Percentiles rank a stretch among this genome's conserved stretches.
Conservation (phyloP, 805 yeast species). For the Wickerhamiella dianesei region DNA sequence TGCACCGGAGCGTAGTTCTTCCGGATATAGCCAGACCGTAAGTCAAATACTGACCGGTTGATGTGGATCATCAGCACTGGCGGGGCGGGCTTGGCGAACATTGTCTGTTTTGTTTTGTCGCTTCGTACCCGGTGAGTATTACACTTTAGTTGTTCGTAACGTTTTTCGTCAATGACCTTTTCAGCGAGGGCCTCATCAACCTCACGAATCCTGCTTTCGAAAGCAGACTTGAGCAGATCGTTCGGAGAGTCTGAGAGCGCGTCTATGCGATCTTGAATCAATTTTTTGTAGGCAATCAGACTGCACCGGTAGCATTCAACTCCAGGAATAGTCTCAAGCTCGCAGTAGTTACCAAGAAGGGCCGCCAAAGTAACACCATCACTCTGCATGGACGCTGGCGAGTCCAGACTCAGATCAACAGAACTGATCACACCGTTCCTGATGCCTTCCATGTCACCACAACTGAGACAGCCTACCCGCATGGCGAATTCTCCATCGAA, state of each 20-base stretch:
- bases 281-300: conserved; percentile 28
- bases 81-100: conserved; percentile 65
- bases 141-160: conserved; percentile 58
- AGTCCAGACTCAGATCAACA: conserved; percentile 23
- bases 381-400: conserved; percentile 1
- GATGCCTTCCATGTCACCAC: conserved; percentile 92
- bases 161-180: conserved; percentile 67
- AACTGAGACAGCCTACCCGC: conserved; percentile 74
- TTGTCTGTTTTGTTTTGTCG: conserved; percentile 71
- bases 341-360: conserved; percentile 23
- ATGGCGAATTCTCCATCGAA: conserved; percentile 84
- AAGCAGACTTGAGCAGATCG: conserved; percentile 17
- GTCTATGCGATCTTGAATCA: conserved; percentile 16
- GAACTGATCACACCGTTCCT: conserved; percentile 56
- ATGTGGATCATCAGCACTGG: conserved; percentile 60
- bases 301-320: conserved; percentile 95
- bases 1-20: conserved; percentile 75
- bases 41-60: conserved; percentile 87
- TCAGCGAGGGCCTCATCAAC: conserved; percentile 43
- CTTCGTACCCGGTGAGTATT: conserved; percentile 61
- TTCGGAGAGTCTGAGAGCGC: conserved; percentile 2
- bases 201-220: conserved; percentile 34
- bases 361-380: conserved; percentile 6
- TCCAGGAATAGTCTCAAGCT: conserved; percentile 78
- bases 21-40: conserved; percentile 64